Evolutionary conservation across 2,329 filamentous ascomycete species (phyloP), one percentile per base, ranked within the genome.

Genomic region (Sporothrix pallida): DNA sequence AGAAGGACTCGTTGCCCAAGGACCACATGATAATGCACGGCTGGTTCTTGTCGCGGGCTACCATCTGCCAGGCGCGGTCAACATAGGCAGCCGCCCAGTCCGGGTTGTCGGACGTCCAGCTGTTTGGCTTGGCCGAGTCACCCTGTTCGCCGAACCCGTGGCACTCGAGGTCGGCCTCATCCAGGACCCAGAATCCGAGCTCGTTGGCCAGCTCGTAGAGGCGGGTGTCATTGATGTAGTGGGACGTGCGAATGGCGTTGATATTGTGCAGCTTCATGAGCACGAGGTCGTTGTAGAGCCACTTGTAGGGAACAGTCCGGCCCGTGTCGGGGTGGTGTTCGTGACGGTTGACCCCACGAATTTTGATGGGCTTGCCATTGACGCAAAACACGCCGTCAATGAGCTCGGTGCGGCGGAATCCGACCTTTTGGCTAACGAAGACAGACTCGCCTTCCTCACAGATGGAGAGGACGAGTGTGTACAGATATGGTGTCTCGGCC

Each of bases 231-330:
- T 88, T 90, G 0, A 90, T 88, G 74, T 93, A 90, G 78, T 93
- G 91, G 1, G 87, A 90, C 63, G 88, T 90, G 0, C 91, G 88
- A 9, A 93, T 84, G 1, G 91, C 89, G 76, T 93, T 93, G 81
- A 93, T 86, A 77, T 93, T 93, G 83, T 92, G 87, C 5, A 82
- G 83, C 80, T 93, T 93, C 91, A 93, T 93, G 3, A 90, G 82
- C 1, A 90, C 78, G 1, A 93, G 82, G 75, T 93, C 91, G n/a
- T 83, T 81, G 76, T 86, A 86, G 78, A 91, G 87, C 74, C 87
- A 91, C 1, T 90, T 87, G 10, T 87, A 80, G 0, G 90, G 89
- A 0, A 92, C 89, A 0, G 90, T 86, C 0, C 90, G 87, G 2
- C 90, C 90, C 44, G 86, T 86, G 44, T 83, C 81, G 0, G 90